Evolutionary conservation across 176 grass and related monocot genomes (phyloP).

Genomic region (Pontederia paniculata): DNA sequence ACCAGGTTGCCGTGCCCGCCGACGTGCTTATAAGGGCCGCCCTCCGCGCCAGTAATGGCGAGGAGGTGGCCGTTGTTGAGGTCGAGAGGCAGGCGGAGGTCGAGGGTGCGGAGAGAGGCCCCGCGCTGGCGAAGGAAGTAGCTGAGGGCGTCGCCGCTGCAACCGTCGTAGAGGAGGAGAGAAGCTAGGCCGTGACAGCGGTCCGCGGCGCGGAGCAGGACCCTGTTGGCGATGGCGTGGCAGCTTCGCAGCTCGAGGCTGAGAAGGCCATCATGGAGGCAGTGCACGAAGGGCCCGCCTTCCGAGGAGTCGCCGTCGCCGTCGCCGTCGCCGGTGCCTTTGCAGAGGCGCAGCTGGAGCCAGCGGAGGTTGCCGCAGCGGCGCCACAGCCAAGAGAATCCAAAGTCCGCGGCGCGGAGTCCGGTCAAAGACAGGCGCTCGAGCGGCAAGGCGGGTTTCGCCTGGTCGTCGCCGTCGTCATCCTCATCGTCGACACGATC

Average conservation of each 20-base stretch:
- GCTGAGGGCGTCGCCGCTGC: constrained; percentile 57
- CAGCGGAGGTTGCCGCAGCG: constrained; percentile 43
- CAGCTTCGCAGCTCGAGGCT: constrained; percentile 79
- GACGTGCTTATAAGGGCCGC: neutral
- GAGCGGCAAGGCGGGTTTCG: constrained; percentile 7
- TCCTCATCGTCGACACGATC: constrained; percentile 8
- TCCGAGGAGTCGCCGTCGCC: constrained; percentile 39
- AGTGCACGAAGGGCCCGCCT: constrained; percentile 22
- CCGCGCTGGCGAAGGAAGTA: constrained; percentile 72
- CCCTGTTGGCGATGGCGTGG: constrained; percentile 61
- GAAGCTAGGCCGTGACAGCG: constrained; percentile 39
- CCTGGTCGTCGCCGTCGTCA: constrained; percentile 3
- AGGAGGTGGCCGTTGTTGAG: constrained; percentile 84
- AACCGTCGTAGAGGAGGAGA: constrained; percentile 75
- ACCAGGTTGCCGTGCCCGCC: neutral
- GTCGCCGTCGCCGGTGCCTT: constrained; percentile 52
- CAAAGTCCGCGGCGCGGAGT: constrained; percentile 42
- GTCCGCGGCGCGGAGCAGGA: constrained; percentile 63
- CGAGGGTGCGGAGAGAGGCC: constrained; percentile 44
- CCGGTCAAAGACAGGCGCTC: constrained; percentile 67
- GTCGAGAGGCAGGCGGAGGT: constrained; percentile 85
- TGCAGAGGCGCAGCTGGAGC: constrained; percentile 73
- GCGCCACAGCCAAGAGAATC: constrained; percentile 67
- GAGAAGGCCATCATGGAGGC: constrained; percentile 31
- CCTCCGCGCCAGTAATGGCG: constrained; percentile 29